These are phyloP conservation scores for Asterochloris erici DNA, from an alignment of 139 green algal genomes.

Conservation along the genomic window DNA sequence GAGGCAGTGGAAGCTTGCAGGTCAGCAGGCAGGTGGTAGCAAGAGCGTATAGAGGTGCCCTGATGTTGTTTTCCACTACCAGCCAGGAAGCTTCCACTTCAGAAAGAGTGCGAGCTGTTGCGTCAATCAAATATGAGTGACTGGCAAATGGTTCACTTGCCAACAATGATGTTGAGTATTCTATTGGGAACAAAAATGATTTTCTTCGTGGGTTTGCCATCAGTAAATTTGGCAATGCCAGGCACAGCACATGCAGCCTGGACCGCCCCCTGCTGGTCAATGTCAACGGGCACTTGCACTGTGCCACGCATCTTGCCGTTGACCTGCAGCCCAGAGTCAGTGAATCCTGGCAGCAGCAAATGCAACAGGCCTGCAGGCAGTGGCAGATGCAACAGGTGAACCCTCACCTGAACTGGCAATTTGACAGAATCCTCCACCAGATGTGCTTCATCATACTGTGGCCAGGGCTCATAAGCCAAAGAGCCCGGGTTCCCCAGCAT, in stretches of 20 bases:
- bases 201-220: conserved; percentile 88
- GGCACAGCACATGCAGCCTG: conserved; percentile 42
- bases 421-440: conserved; percentile 77
- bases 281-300: conserved; percentile 63
- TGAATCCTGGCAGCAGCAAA: no score
- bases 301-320: conserved; percentile 90
- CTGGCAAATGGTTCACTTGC: no score
- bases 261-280: conserved; percentile 67
- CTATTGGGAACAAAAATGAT: conserved; percentile 87
- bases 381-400: no score
- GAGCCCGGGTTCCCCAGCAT: conserved; percentile 53
- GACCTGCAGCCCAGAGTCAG: conserved; percentile 47
- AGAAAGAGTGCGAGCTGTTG: no score
- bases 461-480: conserved; percentile 86
- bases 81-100: no score
- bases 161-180: conserved; percentile 95
- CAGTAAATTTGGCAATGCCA: conserved; percentile 58
- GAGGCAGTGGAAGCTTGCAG: no score
- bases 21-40: no score
- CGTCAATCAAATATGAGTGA: no score
- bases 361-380: no score
- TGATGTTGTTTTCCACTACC: no score
- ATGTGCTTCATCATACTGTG: conserved; percentile 60
- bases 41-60: no score
- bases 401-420: conserved; percentile 72